A percentile compares a stretch with the other conserved stretches of the same genome.
Conservation (phyloP, 1,284 basidiomycete genomes). For the Athelia sp. region DNA sequence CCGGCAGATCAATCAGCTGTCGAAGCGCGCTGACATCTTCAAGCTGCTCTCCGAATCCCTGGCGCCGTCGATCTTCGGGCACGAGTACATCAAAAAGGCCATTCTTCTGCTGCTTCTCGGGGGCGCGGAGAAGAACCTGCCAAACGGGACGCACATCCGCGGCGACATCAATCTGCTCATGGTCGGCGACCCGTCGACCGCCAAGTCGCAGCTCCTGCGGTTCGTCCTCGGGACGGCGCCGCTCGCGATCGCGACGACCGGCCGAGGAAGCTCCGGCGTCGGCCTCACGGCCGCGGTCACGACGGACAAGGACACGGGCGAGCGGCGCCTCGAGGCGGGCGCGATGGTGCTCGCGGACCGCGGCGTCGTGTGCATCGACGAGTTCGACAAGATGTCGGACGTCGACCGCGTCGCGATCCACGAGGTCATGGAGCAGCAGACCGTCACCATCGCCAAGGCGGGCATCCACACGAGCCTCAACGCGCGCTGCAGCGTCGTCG, state of each 20-base stretch:
- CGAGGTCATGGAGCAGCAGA: slow-evolving; percentile 99
- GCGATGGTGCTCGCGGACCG: slow-evolving; percentile 99
- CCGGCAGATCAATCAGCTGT: slow-evolving; percentile 92
- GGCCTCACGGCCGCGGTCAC: slow-evolving; percentile 99
- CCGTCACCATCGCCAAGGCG: slow-evolving; percentile 98
- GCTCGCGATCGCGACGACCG: slow-evolving; percentile 96
- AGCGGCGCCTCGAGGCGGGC: slow-evolving; percentile 94
- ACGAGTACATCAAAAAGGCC: slow-evolving; percentile 94
- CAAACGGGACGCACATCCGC: slow-evolving; percentile 97
- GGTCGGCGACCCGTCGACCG: slow-evolving; percentile 98
- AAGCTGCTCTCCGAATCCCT: slow-evolving; percentile 89
- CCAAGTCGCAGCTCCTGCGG: slow-evolving; percentile 95
- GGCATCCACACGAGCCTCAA: slow-evolving; percentile 99
- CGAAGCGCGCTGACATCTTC: slow-evolving; percentile 86
- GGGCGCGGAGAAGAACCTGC: slow-evolving; percentile 96
- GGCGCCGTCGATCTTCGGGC: slow-evolving; percentile 96
- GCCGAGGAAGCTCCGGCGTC: slow-evolving; percentile 95
- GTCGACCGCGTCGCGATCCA: slow-evolving; percentile 99
- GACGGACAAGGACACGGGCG: slow-evolving; percentile 96
- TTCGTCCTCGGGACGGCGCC: slow-evolving; percentile 97
- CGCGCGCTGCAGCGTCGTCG: slow-evolving; percentile 95
- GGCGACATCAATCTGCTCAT: slow-evolving; percentile 99
- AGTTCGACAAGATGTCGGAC: slow-evolving; percentile 99
- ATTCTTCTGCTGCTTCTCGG: slow-evolving; percentile 91
- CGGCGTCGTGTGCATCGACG: slow-evolving; percentile 98